Evolutionary conservation across 148 eudicot species (phyloP), one percentile per base, ranked within the genome.

Genomic region (Fagopyrum tataricum): DNA sequence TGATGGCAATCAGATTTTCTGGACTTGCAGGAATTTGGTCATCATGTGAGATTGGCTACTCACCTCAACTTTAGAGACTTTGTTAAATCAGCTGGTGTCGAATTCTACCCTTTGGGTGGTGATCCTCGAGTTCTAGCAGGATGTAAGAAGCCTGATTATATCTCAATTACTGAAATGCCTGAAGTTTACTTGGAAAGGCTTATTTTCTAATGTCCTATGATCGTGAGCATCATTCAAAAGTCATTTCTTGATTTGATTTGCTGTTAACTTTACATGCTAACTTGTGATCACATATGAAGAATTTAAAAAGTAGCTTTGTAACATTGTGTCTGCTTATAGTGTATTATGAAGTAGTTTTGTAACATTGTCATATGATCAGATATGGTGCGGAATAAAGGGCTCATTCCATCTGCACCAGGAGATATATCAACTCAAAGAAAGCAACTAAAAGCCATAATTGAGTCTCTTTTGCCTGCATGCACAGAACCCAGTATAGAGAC

Each of bases 21-120:
- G 17, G 61, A n/a, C 55, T 55, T 81, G 84, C 88, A 95, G 98
- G 96, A 89, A 71, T 88, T 83, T 77, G 98, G 98, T 64, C 98
- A 95, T 86, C 87, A 75, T 76, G 97, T 91, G 72, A 88, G 98
- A 74, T 73, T 95, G 85, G 98, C 98, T 41, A 95, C 98, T 77
- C 98, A 95, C 85, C 75, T 75, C 9, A 86, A 81, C 37, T 95
- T 95, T 76, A 82, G 86, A 10, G 79, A 79, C 72, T 92, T 95
- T 77, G 98, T 95, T 71, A 87, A 86, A 83, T 84, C 93, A 69
- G 93, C 98, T 82, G 98, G 96, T 48, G 83, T 95, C 11, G 93
- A 90, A 12, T 95, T 91, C 76, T 95, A 87, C 83, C 98, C 98
- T 55, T 82, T 95, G 58, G 98, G 96, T 40, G 98, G 97, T 61